phyloP scores from a whole-genome alignment of 805 yeast genomes.

The Pichia californica region DNA sequence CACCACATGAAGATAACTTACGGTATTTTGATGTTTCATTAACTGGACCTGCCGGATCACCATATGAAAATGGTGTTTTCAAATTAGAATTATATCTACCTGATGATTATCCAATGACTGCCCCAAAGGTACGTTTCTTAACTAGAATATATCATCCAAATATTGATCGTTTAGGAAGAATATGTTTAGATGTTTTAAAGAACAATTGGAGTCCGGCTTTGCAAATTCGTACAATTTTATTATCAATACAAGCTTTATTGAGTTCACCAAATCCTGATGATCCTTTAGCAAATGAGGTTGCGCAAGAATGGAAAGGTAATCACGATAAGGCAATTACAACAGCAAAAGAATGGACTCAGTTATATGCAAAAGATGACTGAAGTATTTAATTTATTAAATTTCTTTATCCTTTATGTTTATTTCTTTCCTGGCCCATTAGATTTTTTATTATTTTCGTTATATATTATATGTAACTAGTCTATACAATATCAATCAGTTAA shows the following conservation, averaged over 20 bases:
- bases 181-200: constrained; percentile 91
- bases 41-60: constrained; percentile 87
- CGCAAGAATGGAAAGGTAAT: constrained; percentile 90
- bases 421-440: too few species aligned
- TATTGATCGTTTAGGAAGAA: constrained; percentile 90
- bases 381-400: too few species aligned
- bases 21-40: constrained; percentile 89
- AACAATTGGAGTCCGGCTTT: constrained; percentile 97
- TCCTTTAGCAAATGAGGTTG: constrained; percentile 96
- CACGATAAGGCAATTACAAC: constrained; percentile 73
- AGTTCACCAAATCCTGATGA: constrained; percentile 98
- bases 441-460: background rate
- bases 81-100: constrained; percentile 83
- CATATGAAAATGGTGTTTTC: constrained; percentile 79
- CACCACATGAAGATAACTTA: constrained; percentile 89
- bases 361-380: too few species aligned
- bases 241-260: constrained; percentile 86
- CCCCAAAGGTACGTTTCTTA: constrained; percentile 90
- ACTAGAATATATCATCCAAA: constrained; percentile 96
- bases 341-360: constrained; percentile 70
- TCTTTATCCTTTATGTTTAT: too few species aligned
- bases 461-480: too few species aligned
- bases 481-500: too few species aligned
- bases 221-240: constrained; percentile 85
- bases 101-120: constrained; percentile 97